Evolutionary conservation across 2,329 filamentous ascomycete genomes (phyloP).

Genomic region (Dothidotthia symphoricarpi): DNA sequence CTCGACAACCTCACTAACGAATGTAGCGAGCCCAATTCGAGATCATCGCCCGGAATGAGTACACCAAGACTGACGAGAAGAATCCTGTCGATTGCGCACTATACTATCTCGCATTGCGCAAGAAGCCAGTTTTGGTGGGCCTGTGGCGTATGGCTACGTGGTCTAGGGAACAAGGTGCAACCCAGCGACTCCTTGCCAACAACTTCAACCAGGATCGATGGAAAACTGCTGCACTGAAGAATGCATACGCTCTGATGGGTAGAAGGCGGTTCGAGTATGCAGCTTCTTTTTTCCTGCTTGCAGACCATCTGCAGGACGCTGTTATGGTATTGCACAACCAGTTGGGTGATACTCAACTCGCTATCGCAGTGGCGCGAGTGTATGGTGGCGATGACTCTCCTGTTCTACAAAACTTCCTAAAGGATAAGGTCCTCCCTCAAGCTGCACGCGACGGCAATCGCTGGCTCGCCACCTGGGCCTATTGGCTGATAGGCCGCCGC

Average conservation of each 20-base stretch:
- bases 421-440: slow-evolving; percentile 73
- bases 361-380: slow-evolving; percentile 80
- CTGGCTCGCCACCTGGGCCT: slow-evolving; percentile 94
- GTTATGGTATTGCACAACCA: slow-evolving; percentile 84
- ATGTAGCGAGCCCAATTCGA: slow-evolving; percentile 77
- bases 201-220: slow-evolving; percentile 86
- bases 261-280: slow-evolving; percentile 92
- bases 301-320: slow-evolving; percentile 79
- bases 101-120: slow-evolving; percentile 85
- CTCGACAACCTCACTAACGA: not conserved
- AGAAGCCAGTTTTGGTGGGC: slow-evolving; percentile 86
- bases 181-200: slow-evolving; percentile 77
- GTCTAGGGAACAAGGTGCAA: slow-evolving; percentile 81
- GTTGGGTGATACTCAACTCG: slow-evolving; percentile 83
- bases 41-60: slow-evolving; percentile 86
- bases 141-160: slow-evolving; percentile 93
- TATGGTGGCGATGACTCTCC: slow-evolving; percentile 83
- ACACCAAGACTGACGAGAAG: slow-evolving; percentile 80
- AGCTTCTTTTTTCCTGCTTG: slow-evolving; percentile 91
- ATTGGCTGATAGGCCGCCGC: slow-evolving; percentile 81
- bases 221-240: slow-evolving; percentile 88
- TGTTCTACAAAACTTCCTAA: slow-evolving; percentile 69
- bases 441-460: slow-evolving; percentile 81
- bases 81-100: slow-evolving; percentile 89
- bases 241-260: slow-evolving; percentile 91